Evolutionary conservation across 768 basidiomycete species (phyloP).

Genomic region (Macrocybe gigantea): DNA sequence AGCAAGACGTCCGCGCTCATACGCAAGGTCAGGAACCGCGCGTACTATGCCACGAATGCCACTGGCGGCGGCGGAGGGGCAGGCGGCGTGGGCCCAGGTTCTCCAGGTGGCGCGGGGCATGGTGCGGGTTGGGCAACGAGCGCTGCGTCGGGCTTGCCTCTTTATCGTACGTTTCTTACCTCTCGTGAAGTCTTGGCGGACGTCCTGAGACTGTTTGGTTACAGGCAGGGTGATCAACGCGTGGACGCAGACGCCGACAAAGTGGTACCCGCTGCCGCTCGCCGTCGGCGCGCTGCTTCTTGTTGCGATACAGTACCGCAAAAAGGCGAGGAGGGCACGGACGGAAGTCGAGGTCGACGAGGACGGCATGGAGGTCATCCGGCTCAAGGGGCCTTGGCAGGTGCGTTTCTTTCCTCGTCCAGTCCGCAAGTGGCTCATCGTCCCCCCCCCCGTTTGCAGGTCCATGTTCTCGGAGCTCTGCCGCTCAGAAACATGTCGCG

Average conservation of each 20-base stretch:
- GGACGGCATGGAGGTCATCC: slow-evolving; percentile 75
- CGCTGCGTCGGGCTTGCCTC: slow-evolving; percentile 28
- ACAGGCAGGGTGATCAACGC: slow-evolving; percentile 65
- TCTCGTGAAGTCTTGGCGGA: slow-evolving; percentile 4
- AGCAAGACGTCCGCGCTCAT: slow-evolving; percentile 47
- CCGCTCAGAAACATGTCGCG: slow-evolving; percentile 95
- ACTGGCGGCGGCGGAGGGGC: slow-evolving; percentile 14
- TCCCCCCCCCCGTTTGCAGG: slow-evolving; percentile 34
- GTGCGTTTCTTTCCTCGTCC: slow-evolving; percentile 34
- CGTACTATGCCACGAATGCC: slow-evolving; percentile 31
- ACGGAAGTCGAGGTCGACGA: slow-evolving; percentile 76
- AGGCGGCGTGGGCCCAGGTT: slow-evolving; percentile 15
- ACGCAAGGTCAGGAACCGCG: slow-evolving; percentile 35
- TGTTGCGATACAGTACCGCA: slow-evolving; percentile 70
- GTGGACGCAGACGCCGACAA: slow-evolving; percentile 84
- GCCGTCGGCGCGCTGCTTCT: slow-evolving; percentile 89
- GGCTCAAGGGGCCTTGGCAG: slow-evolving; percentile 90
- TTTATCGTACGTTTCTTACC: slow-evolving; percentile 41
- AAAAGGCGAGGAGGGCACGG: slow-evolving; percentile 39
- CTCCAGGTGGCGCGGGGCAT: slow-evolving; percentile 1
- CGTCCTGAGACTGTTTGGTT: slow-evolving; percentile 1
- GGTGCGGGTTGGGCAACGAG: slow-evolving; percentile 1
- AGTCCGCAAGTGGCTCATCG: neutral
- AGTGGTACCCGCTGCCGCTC: slow-evolving; percentile 92
- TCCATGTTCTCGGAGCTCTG: slow-evolving; percentile 94